Base-by-base conservation (phyloP, 176 grass and related monocot genomes). In the Hordeum marinum region DNA sequence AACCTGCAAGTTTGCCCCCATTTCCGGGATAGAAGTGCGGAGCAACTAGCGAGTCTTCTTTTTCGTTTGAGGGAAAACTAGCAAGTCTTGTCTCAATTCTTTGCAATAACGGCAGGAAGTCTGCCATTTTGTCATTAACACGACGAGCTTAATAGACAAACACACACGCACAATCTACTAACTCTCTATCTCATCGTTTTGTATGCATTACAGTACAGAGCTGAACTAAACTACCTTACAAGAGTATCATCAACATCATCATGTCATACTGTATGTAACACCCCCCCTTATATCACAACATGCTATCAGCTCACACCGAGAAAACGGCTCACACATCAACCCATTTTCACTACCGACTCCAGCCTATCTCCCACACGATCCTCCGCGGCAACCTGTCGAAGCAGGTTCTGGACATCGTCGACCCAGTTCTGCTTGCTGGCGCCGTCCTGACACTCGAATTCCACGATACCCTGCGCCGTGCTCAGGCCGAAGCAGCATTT, bases 361-460 rank as follows among this genome's bases (percentile, higher is more conserved):
- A 94, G 36, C 15, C 84, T 88, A 37, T 85, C 71, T 62, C 84
- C 82, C 39, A 88, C 35, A 31, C 84, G 76, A 36, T 85, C 85
- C 50, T 91, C 88, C 21, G 71, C 58, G 31, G 90, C 81, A 15
- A 70, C 91, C 77, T 99, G 97, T 80, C 72, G 84, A 29, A 99
- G 86, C 86, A 99, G 74, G 82, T 92, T 92, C 82, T 99, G 94
- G 72, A 99, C 92, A 42, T 89, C 91, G 52, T 94, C 94, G 1
- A 99, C 86, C 97, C 97, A 99, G 72, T 87, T 90, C 79, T 92
- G 91, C 81, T 94, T 99, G 58, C 27, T 91, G 6, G 45, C 72
- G 76, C 67, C 80, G 63, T 84, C 90, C 54, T 92, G 90, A 0
- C 94, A 99, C 83, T 92, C 91, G 25, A 99, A 99, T 82, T 99